These are phyloP conservation scores for Microsporum audouinii DNA, from an alignment of 2,329 filamentous ascomycete species.

Conservation along the genomic window DNA sequence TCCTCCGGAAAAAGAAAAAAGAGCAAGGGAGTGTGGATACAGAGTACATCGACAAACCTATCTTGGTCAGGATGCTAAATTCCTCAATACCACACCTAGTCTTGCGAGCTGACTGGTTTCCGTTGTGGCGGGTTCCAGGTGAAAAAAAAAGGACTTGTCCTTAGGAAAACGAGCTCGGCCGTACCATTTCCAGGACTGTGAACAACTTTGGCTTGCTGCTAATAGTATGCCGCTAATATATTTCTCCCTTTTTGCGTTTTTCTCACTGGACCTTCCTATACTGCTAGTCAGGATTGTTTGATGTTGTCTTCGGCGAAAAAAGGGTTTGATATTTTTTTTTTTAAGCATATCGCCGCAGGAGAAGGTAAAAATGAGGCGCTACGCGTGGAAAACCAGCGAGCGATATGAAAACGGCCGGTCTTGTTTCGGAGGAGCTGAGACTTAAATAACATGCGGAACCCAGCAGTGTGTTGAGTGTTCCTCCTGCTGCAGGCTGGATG, in stretches of 20 bases:
- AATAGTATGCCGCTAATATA: neutral
- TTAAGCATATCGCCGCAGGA: neutral
- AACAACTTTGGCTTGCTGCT: neutral
- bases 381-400: neutral
- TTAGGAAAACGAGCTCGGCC: neutral
- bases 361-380: neutral
- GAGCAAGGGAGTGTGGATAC: neutral
- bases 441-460: neutral
- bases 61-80: neutral
- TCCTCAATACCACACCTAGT: conserved; percentile 3
- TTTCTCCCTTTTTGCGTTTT: neutral
- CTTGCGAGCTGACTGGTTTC: conserved; percentile 12
- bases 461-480: neutral
- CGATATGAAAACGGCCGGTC: neutral
- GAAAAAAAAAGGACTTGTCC: neutral
- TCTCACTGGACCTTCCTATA: neutral
- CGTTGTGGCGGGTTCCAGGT: conserved; percentile 8
- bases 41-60: neutral
- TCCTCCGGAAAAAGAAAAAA: neutral
- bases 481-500: neutral
- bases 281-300: neutral
- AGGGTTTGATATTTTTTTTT: neutral
- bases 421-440: neutral
- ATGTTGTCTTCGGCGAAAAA: neutral
- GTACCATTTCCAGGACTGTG: neutral